phyloP scores from a whole-genome alignment of 768 basidiomycete genomes.

The Ephemerocybe angulata region DNA sequence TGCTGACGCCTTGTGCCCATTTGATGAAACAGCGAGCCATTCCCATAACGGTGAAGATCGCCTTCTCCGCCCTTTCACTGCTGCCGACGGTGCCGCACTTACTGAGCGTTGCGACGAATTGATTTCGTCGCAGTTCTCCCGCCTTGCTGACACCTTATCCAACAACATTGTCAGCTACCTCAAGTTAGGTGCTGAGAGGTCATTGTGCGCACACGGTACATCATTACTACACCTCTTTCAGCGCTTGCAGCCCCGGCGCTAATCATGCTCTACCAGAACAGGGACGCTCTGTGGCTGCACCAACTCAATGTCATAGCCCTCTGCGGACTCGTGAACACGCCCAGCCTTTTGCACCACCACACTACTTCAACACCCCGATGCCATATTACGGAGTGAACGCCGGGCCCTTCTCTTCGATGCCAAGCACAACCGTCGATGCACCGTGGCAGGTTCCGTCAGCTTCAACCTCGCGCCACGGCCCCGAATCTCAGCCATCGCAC shows the following conservation, averaged over 20 bases:
- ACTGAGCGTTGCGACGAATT: not conserved
- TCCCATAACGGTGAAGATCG: not conserved
- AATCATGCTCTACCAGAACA: not conserved
- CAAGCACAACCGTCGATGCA: too few species aligned
- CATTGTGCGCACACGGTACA: not conserved
- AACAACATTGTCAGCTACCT: not conserved
- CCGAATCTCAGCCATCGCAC: too few species aligned
- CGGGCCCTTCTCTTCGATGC: too few species aligned
- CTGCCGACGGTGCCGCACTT: not conserved
- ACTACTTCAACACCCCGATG: not conserved
- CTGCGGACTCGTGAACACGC: not conserved
- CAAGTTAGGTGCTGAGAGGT: not conserved
- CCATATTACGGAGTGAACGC: not conserved
- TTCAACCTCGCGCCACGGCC: too few species aligned
- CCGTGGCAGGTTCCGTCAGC: too few species aligned
- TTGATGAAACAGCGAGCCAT: not conserved
- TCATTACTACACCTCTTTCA: not conserved
- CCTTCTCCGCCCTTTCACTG: not conserved
- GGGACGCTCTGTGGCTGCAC: not conserved
- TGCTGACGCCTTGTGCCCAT: slow-evolving; percentile 12
- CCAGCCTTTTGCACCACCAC: not conserved
- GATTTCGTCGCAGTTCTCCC: not conserved
- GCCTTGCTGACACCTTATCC: not conserved
- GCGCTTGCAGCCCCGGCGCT: not conserved
- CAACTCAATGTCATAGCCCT: not conserved